phyloP scores from a whole-genome alignment of 139 green algal genomes.

The Desmodesmus armatus region DNA sequence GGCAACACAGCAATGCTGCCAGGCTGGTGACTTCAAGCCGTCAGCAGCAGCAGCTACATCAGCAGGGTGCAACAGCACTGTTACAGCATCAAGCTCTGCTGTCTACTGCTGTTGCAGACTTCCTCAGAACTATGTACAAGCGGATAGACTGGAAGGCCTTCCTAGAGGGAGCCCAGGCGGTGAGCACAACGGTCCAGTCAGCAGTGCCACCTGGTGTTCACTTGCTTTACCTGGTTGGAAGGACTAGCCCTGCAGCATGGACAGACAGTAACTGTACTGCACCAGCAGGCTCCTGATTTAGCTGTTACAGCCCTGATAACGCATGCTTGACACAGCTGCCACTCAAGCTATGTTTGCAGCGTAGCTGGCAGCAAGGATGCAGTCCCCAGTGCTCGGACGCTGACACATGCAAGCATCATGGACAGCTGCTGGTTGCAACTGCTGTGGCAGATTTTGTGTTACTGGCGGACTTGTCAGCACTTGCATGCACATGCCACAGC shows the following conservation, averaged over 20 bases:
- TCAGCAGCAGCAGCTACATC: neutral
- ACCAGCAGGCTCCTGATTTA: too few relatives aligned
- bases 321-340: neutral
- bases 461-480: neutral
- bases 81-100: too few relatives aligned
- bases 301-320: too few relatives aligned
- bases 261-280: neutral
- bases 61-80: neutral
- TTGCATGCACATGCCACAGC: neutral
- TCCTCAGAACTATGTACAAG: slow-evolving; percentile 92
- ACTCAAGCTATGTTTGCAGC: neutral
- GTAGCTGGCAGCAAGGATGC: neutral
- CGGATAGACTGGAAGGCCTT: slow-evolving; percentile 91
- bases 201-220: neutral
- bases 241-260: neutral
- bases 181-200: slow-evolving; percentile 26
- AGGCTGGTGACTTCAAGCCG: neutral
- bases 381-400: neutral
- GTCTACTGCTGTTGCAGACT: slow-evolving; percentile 81
- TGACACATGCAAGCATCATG: neutral
- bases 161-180: slow-evolving; percentile 71
- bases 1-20: neutral
- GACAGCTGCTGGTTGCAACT: too few relatives aligned
- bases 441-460: too few relatives aligned
- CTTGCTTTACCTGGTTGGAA: too few relatives aligned